Base-by-base conservation (phyloP, 805 yeast species). In the Hanseniaspora lindneri region DNA sequence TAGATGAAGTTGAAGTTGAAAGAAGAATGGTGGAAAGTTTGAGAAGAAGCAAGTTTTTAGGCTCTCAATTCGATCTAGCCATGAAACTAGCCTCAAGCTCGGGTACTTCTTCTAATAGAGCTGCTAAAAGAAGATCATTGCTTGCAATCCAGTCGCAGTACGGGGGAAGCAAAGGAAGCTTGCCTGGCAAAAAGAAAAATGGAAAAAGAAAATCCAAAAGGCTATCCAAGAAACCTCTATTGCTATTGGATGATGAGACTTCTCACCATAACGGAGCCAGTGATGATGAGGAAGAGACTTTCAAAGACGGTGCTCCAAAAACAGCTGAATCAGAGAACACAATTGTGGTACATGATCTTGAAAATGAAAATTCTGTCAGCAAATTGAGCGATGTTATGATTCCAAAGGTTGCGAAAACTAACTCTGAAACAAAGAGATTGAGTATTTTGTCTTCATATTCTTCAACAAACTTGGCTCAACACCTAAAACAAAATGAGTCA, bases 371-470 rank as follows among this genome's bases (percentile, higher is more conserved):
- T 8, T 72, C 69, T 20, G 77, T 77, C 37, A 71, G 71, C 51
- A 71, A 67, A 11, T 68, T 81, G 39, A 74, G 83, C 17, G 82
- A 77, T 53, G 79, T 81, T 39, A 70, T 71, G 50, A 76, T 81
- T 43, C 89, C 89, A 20, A 76, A 74, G 53, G 84, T 81, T 30
- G 75, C 87, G 0, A 75, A 87, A 61, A 74, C 75, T 55, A 79
- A 85, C 2, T 72, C 75, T 56, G 69, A 75, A 49, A 39, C 36
- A 3, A 82, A 78, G 62, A 72, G 92, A 58, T 66, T 80, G 47
- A 78, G 85, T 28, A 82, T 82, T n/a, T 61, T 82, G 36, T 79
- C 87, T 0, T 66, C 80, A 62, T 79, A 79, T 56, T 80, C 88
- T 0, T 76, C 87, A 2, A 46, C 43, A 16, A 39, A 46, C 30